A percentile compares a stretch with the other conserved stretches of the same genome.
phyloP scores from a whole-genome alignment of 495 filamentous ascomycete genomes.

The Aspergillus coremiiformis region DNA sequence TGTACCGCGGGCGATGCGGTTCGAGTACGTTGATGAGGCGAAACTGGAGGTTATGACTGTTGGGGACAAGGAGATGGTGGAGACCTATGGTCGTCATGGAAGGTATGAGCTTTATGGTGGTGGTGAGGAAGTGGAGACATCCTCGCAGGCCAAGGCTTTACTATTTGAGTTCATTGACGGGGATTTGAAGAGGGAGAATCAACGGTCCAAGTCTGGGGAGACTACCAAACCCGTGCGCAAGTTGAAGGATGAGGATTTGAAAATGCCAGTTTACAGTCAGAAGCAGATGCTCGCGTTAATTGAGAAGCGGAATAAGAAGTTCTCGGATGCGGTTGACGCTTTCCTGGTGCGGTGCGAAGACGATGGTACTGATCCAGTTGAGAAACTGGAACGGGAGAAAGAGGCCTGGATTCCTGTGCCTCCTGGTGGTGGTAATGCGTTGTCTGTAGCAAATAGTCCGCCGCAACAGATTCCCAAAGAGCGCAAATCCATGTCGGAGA shows the following conservation, averaged over 20 bases:
- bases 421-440: slow-evolving; percentile 47
- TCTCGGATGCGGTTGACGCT: slow-evolving; percentile 64
- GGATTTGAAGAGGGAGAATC: slow-evolving; percentile 76
- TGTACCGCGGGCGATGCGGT: slow-evolving; percentile 67
- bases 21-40: slow-evolving; percentile 80
- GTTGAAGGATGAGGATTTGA: slow-evolving; percentile 70
- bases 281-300: slow-evolving; percentile 87
- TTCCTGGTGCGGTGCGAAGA: slow-evolving; percentile 70
- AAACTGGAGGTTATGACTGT: slow-evolving; percentile 70
- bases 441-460: slow-evolving; percentile 19
- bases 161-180: slow-evolving; percentile 91
- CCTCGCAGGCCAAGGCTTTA: slow-evolving; percentile 54
- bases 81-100: slow-evolving; percentile 6
- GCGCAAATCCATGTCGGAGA: slow-evolving; percentile 74
- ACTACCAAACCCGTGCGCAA: slow-evolving; percentile 54
- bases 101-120: slow-evolving; percentile 14
- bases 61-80: slow-evolving; percentile 42
- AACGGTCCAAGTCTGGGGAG: slow-evolving; percentile 62
- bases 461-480: slow-evolving; percentile 73
- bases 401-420: slow-evolving; percentile 40
- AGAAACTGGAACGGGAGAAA: slow-evolving; percentile 47
- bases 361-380: slow-evolving; percentile 58
- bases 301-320: slow-evolving; percentile 85
- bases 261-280: slow-evolving; percentile 90
- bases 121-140: slow-evolving; percentile 25